These are phyloP conservation scores for Sicyos edulis DNA, from an alignment of 306 rosid genomes.

Conservation along the genomic window DNA sequence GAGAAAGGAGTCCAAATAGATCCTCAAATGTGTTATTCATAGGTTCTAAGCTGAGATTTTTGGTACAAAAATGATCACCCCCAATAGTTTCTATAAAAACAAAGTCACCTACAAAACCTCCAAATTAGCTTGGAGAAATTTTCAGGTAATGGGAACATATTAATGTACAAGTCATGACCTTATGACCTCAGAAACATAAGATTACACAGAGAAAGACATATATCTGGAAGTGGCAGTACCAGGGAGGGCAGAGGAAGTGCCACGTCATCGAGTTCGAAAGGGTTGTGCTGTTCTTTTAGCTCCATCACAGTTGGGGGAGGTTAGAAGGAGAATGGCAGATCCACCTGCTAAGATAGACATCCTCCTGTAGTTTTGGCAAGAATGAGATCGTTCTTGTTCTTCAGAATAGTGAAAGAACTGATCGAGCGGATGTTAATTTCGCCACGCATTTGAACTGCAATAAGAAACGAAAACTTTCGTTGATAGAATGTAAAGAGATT, in stretches of 20 bases:
- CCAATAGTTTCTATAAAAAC: too few species aligned
- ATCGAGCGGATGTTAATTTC: slow-evolving; percentile 37
- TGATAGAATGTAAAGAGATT: too few species aligned
- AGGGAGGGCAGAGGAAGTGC: background rate
- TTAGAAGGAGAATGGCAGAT: slow-evolving; percentile 19
- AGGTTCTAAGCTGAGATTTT: background rate
- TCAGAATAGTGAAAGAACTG: slow-evolving; percentile 46
- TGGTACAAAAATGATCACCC: background rate
- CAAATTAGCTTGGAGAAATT: slow-evolving; percentile 7
- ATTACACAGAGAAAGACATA: background rate
- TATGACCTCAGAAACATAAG: background rate
- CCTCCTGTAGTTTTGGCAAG: background rate
- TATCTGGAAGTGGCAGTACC: slow-evolving; percentile 16
- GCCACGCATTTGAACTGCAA: slow-evolving; percentile 79
- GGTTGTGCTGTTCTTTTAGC: background rate
- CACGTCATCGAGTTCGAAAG: background rate
- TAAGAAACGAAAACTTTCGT: too few species aligned
- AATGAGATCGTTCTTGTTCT: slow-evolving; percentile 25
- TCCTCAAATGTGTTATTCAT: background rate
- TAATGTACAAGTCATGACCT: slow-evolving; percentile 3
- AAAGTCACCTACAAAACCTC: background rate
- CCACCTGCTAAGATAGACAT: background rate
- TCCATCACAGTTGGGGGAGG: slow-evolving; percentile 21
- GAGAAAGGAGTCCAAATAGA: background rate
- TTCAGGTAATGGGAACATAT: background rate